A percentile compares a stretch with the other conserved stretches of the same genome.
phyloP scores from a whole-genome alignment of 2,329 filamentous ascomycete species.

The Clonostachys byssicola region DNA sequence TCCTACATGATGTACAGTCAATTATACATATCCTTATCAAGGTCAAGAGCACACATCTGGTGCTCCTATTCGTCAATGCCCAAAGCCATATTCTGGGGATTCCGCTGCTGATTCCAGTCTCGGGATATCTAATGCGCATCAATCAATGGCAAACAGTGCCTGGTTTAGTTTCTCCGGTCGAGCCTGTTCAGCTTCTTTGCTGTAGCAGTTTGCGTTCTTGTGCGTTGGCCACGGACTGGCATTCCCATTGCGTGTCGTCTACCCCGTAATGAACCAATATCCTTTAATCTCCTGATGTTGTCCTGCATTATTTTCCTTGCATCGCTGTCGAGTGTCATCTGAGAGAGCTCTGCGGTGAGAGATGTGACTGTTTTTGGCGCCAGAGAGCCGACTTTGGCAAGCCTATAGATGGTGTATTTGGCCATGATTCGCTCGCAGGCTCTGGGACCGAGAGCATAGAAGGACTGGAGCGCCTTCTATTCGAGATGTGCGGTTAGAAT shows the following conservation, averaged over 20 bases:
- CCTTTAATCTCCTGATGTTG: slow-evolving; percentile 80
- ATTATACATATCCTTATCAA: no score
- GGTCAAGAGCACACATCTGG: no score
- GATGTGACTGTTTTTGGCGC: slow-evolving; percentile 73
- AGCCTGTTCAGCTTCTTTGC: slow-evolving; percentile 59
- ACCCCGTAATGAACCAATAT: slow-evolving; percentile 88
- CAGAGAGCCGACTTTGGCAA: slow-evolving; percentile 72
- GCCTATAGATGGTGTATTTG: slow-evolving; percentile 83
- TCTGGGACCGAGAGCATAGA: slow-evolving; percentile 79
- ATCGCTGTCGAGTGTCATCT: slow-evolving; percentile 93
- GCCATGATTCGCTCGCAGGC: slow-evolving; percentile 74
- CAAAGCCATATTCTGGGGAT: no score
- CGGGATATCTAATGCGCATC: no score
- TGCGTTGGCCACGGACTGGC: slow-evolving; percentile 87
- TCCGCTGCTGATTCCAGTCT: no score
- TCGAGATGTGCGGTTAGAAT: neutral
- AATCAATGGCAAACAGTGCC: no score
- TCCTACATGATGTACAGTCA: no score
- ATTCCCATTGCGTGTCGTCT: slow-evolving; percentile 88
- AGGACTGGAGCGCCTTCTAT: slow-evolving; percentile 71
- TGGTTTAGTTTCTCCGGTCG: slow-evolving; percentile 19
- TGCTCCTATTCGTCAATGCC: no score
- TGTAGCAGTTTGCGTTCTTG: slow-evolving; percentile 66
- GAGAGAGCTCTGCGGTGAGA: slow-evolving; percentile 79
- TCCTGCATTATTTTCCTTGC: slow-evolving; percentile 72